phyloP scores from a whole-genome alignment of 2,329 filamentous ascomycete species.

The Apiospora aurea region DNA sequence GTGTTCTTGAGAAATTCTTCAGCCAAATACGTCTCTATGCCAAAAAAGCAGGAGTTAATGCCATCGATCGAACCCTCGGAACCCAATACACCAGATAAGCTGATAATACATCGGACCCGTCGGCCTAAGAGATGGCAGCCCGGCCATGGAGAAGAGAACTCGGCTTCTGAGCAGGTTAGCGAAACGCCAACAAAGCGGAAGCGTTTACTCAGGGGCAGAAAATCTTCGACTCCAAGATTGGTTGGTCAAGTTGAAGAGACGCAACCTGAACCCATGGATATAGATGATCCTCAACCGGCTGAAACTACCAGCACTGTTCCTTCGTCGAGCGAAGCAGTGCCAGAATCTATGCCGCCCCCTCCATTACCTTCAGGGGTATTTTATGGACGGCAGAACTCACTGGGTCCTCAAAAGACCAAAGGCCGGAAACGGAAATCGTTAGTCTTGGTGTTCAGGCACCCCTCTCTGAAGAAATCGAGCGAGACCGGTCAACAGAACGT shows the following conservation, averaged over 20 bases:
- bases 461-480: constrained; percentile 37
- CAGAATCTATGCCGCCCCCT: neutral
- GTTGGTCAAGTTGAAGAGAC: neutral
- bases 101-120: neutral
- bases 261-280: neutral
- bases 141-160: neutral
- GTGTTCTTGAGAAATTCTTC: neutral
- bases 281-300: neutral
- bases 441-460: constrained; percentile 39
- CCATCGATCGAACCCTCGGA: neutral
- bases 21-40: neutral
- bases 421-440: constrained; percentile 41
- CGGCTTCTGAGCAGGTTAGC: neutral
- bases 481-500: neutral
- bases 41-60: neutral
- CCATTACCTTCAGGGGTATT: constrained; percentile 12
- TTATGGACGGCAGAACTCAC: constrained; percentile 37
- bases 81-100: neutral
- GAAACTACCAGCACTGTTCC: neutral
- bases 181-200: constrained; percentile 17
- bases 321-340: neutral
- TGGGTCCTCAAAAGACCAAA: constrained; percentile 37
- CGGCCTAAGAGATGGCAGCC: neutral
- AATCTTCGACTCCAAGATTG: neutral
- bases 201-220: neutral